Evolutionary conservation across 75 land plant genomes (phyloP).

Genomic region (Cunninghamia lanceolata): DNA sequence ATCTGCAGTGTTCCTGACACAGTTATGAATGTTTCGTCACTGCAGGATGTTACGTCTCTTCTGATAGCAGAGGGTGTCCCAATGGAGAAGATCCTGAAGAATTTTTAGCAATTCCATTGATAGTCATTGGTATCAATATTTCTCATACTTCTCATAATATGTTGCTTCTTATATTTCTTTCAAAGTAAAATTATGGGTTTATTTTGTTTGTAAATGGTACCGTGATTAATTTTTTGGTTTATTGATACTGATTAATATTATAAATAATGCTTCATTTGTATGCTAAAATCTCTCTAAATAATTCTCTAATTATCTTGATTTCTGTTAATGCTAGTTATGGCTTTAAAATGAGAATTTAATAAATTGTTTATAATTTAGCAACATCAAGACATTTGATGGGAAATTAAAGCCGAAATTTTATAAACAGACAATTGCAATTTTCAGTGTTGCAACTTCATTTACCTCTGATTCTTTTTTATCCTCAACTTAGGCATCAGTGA

Average conservation of each 20-base stretch:
- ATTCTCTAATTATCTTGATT: not conserved
- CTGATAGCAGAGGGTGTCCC: conserved; percentile 69
- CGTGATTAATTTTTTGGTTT: not conserved
- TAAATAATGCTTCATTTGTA: not conserved
- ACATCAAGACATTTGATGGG: not conserved
- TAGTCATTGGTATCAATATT: conserved; percentile 5
- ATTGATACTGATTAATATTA: not conserved
- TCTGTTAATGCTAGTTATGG: not conserved
- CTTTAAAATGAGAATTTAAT: not conserved
- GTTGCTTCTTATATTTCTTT: not conserved
- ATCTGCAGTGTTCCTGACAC: not conserved
- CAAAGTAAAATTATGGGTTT: not conserved
- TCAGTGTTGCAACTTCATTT: not conserved
- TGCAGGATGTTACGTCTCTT: conserved; percentile 83
- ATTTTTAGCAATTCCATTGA: conserved; percentile 43
- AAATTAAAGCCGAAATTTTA: not conserved
- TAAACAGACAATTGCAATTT: not conserved
- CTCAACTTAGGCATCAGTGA: not conserved
- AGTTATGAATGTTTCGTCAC: not conserved
- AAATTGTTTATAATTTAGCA: not conserved
- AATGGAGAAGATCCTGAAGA: conserved; percentile 74
- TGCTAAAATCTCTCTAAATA: not conserved
- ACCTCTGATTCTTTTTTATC: not conserved
- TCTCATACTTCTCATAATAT: not conserved
- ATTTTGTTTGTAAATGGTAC: not conserved